Evolutionary conservation across 1,284 basidiomycete genomes (phyloP).

Genomic region (Tremellales sp.): DNA sequence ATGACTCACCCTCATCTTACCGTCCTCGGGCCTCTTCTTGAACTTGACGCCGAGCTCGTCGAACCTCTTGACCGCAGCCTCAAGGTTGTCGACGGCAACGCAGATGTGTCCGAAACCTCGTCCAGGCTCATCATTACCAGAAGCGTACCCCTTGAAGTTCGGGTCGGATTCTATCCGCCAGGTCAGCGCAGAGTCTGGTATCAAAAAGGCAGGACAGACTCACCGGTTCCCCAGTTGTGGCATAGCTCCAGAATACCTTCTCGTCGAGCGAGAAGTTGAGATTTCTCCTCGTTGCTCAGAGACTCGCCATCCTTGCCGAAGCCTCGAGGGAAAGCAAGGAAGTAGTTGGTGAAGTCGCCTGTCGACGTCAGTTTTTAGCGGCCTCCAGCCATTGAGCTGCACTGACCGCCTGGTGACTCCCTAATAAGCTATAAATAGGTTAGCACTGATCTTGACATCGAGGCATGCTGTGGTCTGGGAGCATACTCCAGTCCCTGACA

Average conservation of each 20-base stretch:
- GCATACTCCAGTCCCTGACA: too few relatives aligned
- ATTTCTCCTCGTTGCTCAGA: constrained; percentile 40
- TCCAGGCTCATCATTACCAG: constrained; percentile 78
- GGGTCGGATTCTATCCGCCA: constrained; percentile 57
- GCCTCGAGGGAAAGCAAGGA: constrained; percentile 41
- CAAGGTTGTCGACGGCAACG: constrained; percentile 70
- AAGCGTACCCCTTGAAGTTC: constrained; percentile 71
- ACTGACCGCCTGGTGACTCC: constrained; percentile 27
- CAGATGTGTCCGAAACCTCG: constrained; percentile 83
- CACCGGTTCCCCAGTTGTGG: constrained; percentile 80
- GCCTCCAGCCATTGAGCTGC: not conserved
- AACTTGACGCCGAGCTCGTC: constrained; percentile 77
- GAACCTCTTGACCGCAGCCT: constrained; percentile 78
- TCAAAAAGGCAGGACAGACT: constrained; percentile 6
- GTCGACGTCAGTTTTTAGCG: not conserved
- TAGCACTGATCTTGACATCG: not conserved
- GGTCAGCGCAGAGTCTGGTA: not conserved
- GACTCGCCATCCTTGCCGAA: constrained; percentile 32
- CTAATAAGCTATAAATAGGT: constrained; percentile 16
- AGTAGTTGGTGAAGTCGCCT: constrained; percentile 48
- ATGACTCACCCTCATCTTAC: constrained; percentile 73
- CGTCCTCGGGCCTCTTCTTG: constrained; percentile 82
- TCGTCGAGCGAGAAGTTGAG: constrained; percentile 33
- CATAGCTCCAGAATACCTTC: constrained; percentile 72
- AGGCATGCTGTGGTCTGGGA: not conserved